Evolutionary conservation across 164 flowering plant genomes (phyloP).

Genomic region (Euptelea pleiosperma): DNA sequence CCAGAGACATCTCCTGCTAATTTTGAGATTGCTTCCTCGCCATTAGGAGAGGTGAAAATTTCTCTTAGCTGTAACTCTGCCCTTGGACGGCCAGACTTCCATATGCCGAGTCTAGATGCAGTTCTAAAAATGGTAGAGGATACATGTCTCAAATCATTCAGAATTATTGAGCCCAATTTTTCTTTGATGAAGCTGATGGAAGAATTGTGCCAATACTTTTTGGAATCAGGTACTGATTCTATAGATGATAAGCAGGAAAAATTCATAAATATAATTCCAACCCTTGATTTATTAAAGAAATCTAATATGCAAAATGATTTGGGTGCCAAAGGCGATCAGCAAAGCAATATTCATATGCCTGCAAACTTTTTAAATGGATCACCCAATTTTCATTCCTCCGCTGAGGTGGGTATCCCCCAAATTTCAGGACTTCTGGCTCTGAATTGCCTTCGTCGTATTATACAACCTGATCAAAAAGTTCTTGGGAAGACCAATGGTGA

Average conservation of each 20-base stretch:
- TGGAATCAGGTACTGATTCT: conserved; percentile 25
- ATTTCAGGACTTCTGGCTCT: conserved; percentile 10
- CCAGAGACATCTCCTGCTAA: conserved; percentile 9
- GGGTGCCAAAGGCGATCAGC: conserved; percentile 1
- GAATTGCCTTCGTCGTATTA: conserved; percentile 1
- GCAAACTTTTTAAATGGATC: conserved; percentile 10
- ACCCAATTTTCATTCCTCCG: neutral
- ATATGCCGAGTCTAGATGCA: conserved; percentile 28
- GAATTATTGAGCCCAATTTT: conserved; percentile 28
- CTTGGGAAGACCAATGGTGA: conserved; percentile 2
- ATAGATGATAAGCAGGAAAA: conserved; percentile 11
- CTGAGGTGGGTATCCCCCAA: neutral
- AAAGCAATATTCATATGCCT: conserved; percentile 3
- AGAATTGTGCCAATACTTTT: conserved; percentile 38
- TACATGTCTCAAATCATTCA: conserved; percentile 30
- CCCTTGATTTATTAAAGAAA: conserved; percentile 8
- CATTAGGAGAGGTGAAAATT: conserved; percentile 45
- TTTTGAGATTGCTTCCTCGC: conserved; percentile 45
- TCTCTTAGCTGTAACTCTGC: conserved; percentile 27
- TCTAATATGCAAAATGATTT: conserved; percentile 13
- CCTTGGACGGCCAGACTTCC: conserved; percentile 23
- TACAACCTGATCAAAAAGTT: conserved; percentile 2
- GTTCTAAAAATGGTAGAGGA: conserved; percentile 40
- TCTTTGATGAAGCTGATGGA: conserved; percentile 41
- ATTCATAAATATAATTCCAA: conserved; percentile 5